A percentile compares a stretch with the other conserved stretches of the same genome.
Evolutionary conservation across 306 rosid genomes (phyloP).

Genomic region (Cicer chorassanicum): DNA sequence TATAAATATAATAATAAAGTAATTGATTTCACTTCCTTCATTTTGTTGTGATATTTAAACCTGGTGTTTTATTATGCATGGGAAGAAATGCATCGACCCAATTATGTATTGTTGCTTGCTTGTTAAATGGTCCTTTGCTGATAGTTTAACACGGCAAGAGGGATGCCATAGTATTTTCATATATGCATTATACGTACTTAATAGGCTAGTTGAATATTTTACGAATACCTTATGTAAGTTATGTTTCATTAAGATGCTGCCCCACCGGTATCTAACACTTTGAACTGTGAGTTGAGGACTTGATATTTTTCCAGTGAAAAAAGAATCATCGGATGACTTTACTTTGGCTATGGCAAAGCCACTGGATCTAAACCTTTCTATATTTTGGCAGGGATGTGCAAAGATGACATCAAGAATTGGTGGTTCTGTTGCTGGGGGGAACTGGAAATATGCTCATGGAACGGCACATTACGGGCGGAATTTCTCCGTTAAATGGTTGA

Average conservation of each 20-base stretch:
- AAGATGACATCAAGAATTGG: conserved; percentile 99
- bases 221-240: not conserved
- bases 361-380: conserved; percentile 38
- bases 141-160: conserved; percentile 24
- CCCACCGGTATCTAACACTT: conserved; percentile 7
- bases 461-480: conserved; percentile 98
- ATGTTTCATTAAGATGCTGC: conserved; percentile 25
- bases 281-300: conserved; percentile 16
- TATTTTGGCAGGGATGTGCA: conserved; percentile 87
- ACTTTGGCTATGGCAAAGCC: conserved; percentile 26
- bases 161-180: conserved; percentile 21
- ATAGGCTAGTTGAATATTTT: conserved; percentile 20
- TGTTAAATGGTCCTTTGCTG: conserved; percentile 29
- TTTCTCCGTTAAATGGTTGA: conserved; percentile 94
- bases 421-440: conserved; percentile 95
- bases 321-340: not conserved
- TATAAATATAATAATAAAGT: not conserved
- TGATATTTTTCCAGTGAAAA: conserved; percentile 18
- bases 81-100: conserved; percentile 21
- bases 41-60: conserved; percentile 23
- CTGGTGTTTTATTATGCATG: not conserved
- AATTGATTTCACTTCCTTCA: conserved; percentile 18
- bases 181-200: conserved; percentile 8
- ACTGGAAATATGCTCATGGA: conserved; percentile 99
- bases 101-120: conserved; percentile 39